Base-by-base conservation (phyloP, 1,284 basidiomycete genomes). In the Sutorius eximius region DNA sequence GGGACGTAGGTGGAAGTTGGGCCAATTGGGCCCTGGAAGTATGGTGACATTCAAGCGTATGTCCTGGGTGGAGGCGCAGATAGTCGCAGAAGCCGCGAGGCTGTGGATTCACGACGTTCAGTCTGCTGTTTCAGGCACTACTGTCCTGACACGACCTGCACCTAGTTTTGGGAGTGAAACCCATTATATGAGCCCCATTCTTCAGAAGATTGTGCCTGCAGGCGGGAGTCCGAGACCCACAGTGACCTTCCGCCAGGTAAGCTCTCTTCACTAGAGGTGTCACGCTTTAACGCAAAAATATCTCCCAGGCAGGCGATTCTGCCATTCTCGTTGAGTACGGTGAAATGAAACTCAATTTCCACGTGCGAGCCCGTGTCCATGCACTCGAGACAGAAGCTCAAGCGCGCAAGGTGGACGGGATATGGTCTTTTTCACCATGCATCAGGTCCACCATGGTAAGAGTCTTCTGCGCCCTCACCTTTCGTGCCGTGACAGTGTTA, bases 271-370 rank as follows among this genome's bases (percentile, higher is more conserved):
- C 29, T 16, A 10, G 12, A 46, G 18, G 16, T 12, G 20, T 29
- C 34, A 10, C 12, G 6, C 5, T 38, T 30, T 53, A 18, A 65
- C 22, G 12, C 18, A 34, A 15, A 16, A 2, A 7, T 4, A 5
- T 9, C 7, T 9, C 9, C 16, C 82, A 66, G 81, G 81, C 81
- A 5, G 82, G 82, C 0, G 83, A 85, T 63, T 76, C 77, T 0
- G 78, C 77, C 0, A 78, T 87, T 50, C 71, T 85, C 1, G 74
- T 84, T n/a, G 85, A 86, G 60, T 83, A 80, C 58, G 84, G 83
- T 0, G 62, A 68, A 7, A 78, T 81, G 77, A 59, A 59, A 27
- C 70, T 85, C 3, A 79, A 82, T 55, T 77, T 86, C 46, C 58
- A 70, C 13, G 58, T 81, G 27, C 76, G 83, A 1, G 81, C 81